Evolutionary conservation across 1,139 yeast species (phyloP).

Genomic region (Meyerozyma carpophila): DNA sequence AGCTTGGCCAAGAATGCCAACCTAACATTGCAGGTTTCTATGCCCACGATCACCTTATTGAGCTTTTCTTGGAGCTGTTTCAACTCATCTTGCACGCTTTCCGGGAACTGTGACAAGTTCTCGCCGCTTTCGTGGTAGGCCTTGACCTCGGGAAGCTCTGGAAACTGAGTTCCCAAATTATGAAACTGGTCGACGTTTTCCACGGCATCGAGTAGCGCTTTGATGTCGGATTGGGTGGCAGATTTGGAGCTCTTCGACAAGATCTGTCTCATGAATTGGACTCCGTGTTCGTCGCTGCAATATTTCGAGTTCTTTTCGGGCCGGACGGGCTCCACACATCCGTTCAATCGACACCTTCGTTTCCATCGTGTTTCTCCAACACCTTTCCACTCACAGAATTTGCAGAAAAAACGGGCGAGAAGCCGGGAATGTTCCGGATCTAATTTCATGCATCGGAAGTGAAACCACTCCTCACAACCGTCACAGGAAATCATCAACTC

Average conservation of each 20-base stretch:
- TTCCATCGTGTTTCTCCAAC: slow-evolving; percentile 56
- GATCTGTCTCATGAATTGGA: slow-evolving; percentile 38
- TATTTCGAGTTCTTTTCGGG: slow-evolving; percentile 51
- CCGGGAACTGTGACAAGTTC: slow-evolving; percentile 24
- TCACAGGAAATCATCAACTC: slow-evolving; percentile 90
- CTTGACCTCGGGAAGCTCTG: slow-evolving; percentile 33
- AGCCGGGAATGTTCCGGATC: slow-evolving; percentile 49
- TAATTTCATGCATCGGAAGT: slow-evolving; percentile 70
- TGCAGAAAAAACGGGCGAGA: slow-evolving; percentile 67
- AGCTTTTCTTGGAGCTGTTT: slow-evolving; percentile 17
- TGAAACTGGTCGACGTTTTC: slow-evolving; percentile 11
- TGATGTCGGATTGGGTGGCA: slow-evolving; percentile 16
- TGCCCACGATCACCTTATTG: slow-evolving; percentile 13
- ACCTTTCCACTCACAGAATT: slow-evolving; percentile 57
- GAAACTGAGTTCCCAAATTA: slow-evolving; percentile 29
- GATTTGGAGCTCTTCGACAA: slow-evolving; percentile 16
- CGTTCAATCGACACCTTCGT: slow-evolving; percentile 61
- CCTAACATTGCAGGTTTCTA: slow-evolving; percentile 14
- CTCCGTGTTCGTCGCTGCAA: slow-evolving; percentile 72
- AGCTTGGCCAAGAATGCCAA: slow-evolving; percentile 21
- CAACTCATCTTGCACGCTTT: slow-evolving; percentile 19
- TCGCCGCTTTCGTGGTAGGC: slow-evolving; percentile 27
- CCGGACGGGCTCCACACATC: slow-evolving; percentile 56
- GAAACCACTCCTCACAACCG: slow-evolving; percentile 95
- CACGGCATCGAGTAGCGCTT: slow-evolving; percentile 14